A percentile compares a stretch with the other conserved stretches of the same genome.
phyloP scores from a whole-genome alignment of 2,329 filamentous ascomycete species.

The Fusarium albosuccineum region DNA sequence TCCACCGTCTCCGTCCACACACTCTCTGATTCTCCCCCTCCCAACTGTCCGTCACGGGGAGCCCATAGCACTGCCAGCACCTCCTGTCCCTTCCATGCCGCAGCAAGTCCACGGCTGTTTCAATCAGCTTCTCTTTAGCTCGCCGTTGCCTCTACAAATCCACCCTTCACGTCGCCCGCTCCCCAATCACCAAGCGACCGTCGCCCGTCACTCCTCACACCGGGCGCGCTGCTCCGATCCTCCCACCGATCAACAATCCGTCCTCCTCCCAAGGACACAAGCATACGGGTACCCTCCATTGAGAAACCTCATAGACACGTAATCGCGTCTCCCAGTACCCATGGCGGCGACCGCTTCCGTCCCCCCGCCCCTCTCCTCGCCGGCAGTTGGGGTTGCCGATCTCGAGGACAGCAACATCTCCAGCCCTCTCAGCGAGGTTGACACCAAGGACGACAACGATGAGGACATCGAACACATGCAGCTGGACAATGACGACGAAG shows the following conservation, averaged over 20 bases:
- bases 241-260: constrained; percentile 25
- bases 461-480: constrained; percentile 74
- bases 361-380: constrained; percentile 63
- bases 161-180: constrained; percentile 7
- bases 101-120: constrained; percentile 6
- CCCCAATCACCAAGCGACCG: constrained; percentile 25
- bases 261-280: constrained; percentile 15
- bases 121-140: constrained; percentile 24
- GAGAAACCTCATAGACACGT: constrained; percentile 27
- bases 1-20: constrained; percentile 4
- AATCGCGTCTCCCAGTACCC: constrained; percentile 34
- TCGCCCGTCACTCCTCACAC: constrained; percentile 28
- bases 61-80: constrained; percentile 10
- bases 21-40: constrained; percentile 33
- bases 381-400: constrained; percentile 55
- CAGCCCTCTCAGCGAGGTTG: constrained; percentile 93
- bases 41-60: constrained; percentile 16
- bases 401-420: constrained; percentile 79
- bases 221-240: constrained; percentile 41
- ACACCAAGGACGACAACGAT: constrained; percentile 80
- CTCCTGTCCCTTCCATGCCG: constrained; percentile 28
- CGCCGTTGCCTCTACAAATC: constrained; percentile 5
- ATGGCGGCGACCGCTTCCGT: constrained; percentile 69
- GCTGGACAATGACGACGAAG: constrained; percentile 55
- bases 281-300: constrained; percentile 8